phyloP scores from a whole-genome alignment of 2,329 filamentous ascomycete genomes.

The Talaromyces piceae region DNA sequence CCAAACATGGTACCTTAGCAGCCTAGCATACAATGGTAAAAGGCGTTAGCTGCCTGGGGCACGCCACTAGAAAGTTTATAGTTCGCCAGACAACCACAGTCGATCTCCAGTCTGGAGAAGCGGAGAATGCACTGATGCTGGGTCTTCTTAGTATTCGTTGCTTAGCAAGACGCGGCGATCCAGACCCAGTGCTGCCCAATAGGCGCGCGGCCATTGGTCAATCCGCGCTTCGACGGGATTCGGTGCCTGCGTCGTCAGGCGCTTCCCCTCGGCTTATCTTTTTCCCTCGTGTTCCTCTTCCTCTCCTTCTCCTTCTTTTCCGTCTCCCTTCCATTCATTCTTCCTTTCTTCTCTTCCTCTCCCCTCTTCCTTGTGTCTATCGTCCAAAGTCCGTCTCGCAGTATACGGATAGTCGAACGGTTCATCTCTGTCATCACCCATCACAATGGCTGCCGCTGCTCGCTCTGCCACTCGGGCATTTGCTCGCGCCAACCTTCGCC shows the following conservation, averaged over 20 bases:
- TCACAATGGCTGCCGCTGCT: constrained; percentile 36
- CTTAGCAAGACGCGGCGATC: not conserved
- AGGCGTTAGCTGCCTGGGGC: too few species aligned
- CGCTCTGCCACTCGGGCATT: constrained; percentile 37
- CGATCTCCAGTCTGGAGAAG: too few species aligned
- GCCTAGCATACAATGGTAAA: too few species aligned
- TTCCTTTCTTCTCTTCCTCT: not conserved
- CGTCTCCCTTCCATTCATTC: not conserved
- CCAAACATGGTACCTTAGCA: too few species aligned
- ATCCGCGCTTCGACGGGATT: not conserved
- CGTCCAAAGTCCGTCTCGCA: not conserved
- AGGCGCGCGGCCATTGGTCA: not conserved
- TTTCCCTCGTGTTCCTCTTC: not conserved
- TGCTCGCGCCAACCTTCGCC: constrained; percentile 34
- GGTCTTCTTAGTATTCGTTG: too few species aligned
- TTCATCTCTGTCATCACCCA: too few species aligned
- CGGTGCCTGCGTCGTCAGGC: not conserved
- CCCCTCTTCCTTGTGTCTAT: not conserved
- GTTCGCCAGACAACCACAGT: too few species aligned
- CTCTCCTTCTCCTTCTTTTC: too few species aligned
- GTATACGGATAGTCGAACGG: too few species aligned
- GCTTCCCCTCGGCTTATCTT: not conserved
- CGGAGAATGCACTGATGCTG: too few species aligned
- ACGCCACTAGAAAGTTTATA: too few species aligned
- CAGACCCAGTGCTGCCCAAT: not conserved